These are phyloP conservation scores for Fusarium keratoplasticum DNA, from an alignment of 2,329 filamentous ascomycete species.

Conservation along the genomic window DNA sequence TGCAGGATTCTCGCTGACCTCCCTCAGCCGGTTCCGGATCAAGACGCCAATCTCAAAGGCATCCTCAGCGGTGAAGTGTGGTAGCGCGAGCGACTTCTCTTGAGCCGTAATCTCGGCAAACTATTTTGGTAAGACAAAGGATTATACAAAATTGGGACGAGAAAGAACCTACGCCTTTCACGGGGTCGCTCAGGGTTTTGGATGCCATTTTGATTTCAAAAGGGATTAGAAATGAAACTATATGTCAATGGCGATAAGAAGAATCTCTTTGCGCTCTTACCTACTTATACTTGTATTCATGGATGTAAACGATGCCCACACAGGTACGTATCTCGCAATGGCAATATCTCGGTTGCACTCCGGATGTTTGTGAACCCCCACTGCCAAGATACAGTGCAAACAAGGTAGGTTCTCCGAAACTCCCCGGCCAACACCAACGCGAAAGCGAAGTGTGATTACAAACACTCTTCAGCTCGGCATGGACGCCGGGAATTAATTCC, in stretches of 20 bases:
- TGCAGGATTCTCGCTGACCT: background rate
- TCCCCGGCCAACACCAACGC: background rate
- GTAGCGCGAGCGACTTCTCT: background rate
- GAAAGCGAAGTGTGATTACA: background rate
- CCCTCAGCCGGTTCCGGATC: background rate
- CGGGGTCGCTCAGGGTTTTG: background rate
- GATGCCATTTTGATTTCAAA: background rate
- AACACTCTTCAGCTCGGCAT: background rate
- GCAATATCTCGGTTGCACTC: background rate
- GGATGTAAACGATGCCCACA: background rate
- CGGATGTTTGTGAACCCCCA: background rate
- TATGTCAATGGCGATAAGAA: background rate
- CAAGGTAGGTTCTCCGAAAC: background rate
- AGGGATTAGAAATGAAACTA: background rate
- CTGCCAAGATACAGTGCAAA: background rate
- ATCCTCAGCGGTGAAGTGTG: conserved; percentile 1
- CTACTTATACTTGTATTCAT: background rate
- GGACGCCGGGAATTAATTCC: background rate
- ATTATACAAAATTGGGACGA: background rate
- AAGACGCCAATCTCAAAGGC: conserved; percentile 2
- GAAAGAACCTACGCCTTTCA: background rate
- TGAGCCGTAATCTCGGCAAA: conserved; percentile 5
- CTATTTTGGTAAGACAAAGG: background rate
- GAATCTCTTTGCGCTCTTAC: background rate
- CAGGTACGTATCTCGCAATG: background rate